phyloP scores from a whole-genome alignment of 2,329 filamentous ascomycete species.

The Arthroderma sp. region DNA sequence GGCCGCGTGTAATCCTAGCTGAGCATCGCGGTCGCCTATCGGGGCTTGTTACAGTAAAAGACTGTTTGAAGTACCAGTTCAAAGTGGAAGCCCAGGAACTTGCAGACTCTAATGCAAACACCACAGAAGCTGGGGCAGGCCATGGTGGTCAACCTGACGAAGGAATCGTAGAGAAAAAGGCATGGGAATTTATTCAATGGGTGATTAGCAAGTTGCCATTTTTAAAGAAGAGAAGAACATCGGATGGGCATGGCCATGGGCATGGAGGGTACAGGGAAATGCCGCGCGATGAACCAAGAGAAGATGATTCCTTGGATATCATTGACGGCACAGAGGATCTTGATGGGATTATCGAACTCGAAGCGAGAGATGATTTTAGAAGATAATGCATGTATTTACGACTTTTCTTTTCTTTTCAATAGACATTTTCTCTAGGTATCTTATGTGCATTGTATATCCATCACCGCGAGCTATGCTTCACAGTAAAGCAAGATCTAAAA shows the following conservation, averaged over 20 bases:
- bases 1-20: constrained; percentile 80
- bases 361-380: constrained; percentile 19
- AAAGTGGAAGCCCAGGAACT: constrained; percentile 81
- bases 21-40: constrained; percentile 75
- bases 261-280: constrained; percentile 2
- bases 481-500: too few species aligned
- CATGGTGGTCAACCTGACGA: constrained; percentile 8
- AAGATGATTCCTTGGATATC: constrained; percentile 23
- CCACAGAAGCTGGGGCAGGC: constrained; percentile 7
- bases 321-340: constrained; percentile 41
- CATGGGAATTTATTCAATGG: constrained; percentile 26
- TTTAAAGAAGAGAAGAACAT: constrained; percentile 9
- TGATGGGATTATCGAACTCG: constrained; percentile 35
- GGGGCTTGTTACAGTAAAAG: constrained; percentile 88
- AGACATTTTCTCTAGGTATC: background rate
- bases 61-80: constrained; percentile 95
- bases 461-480: constrained; percentile 1
- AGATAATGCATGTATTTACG: background rate
- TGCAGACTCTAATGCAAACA: constrained; percentile 23
- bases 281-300: constrained; percentile 23
- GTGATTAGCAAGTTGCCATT: constrained; percentile 14
- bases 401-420: background rate
- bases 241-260: constrained; percentile 7
- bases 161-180: constrained; percentile 21
- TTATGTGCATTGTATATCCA: background rate